Base-by-base conservation (phyloP, 768 basidiomycete species). In the Lentinus brumalis region DNA sequence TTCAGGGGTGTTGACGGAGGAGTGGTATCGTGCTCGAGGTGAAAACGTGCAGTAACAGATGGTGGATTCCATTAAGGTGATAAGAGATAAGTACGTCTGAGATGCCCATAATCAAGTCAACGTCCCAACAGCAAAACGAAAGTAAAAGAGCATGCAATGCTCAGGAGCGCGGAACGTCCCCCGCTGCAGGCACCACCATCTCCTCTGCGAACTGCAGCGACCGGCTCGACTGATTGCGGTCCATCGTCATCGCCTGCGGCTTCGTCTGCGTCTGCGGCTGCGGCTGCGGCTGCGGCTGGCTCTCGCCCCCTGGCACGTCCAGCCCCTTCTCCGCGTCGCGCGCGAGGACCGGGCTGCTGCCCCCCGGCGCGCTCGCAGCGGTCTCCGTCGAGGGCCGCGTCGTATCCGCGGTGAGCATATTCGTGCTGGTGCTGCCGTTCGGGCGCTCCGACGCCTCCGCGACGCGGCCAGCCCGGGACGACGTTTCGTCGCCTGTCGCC, bases 141-240 rank as follows among this genome's bases (percentile, higher is more conserved):
- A 26, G 10, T 14, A 41, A 26, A 44, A 26, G 16, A 35, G 29
- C 31, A 2, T n/a, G 39, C 26, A 5, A 49, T 14, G n/a, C 44
- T 14, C 49, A 39, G 21, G 15, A 47, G 50, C 46, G 26, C 38
- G 50, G 50, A 14, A 59, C 30, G n/a, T 53, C 58, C 11, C 64
- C 61, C 41, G 65, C 64, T 7, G 63, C 57, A 12, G 73, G 74
- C 10, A 75, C 69, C 1, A 68, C 60, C 74, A 75, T 75, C 63
- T 70, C 66, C 61, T 75, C 74, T 53, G 69, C 69, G 21, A 73
- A 72, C 32, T 57, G 60, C 21, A 73, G 66, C n/a, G 59, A 66
- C 21, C 62, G 57, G 5, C 39, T 35, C 15, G 61, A 62, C 14
- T 50, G 38, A 56, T 32, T 26, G 9, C 61, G 61, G 42, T 46